Evolutionary conservation across 2,329 filamentous ascomycete genomes (phyloP).

Genomic region (Aspergillus niger): DNA sequence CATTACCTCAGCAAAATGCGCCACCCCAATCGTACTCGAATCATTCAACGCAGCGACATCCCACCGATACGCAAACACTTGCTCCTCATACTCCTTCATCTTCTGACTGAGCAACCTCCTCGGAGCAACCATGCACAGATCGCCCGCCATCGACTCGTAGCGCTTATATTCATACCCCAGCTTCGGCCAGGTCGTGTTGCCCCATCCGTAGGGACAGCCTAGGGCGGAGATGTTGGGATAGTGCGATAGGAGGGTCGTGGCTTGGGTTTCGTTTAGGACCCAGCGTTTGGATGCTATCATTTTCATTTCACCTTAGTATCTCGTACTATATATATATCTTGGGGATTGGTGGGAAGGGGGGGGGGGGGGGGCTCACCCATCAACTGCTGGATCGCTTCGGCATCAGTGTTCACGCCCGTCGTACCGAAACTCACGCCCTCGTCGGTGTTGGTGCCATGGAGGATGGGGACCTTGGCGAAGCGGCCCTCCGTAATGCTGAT

Average conservation of each 20-base stretch:
- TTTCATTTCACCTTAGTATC: not conserved
- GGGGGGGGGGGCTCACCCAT: conserved; percentile 19
- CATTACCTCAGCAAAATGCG: conserved; percentile 34
- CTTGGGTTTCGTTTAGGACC: conserved; percentile 29
- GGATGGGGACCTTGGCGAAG: conserved; percentile 64
- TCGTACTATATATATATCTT: not conserved
- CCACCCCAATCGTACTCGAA: conserved; percentile 30
- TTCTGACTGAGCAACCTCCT: conserved; percentile 31
- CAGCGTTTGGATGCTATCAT: conserved; percentile 32
- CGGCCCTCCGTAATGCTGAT: conserved; percentile 58
- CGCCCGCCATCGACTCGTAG: conserved; percentile 34
- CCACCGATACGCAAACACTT: conserved; percentile 34
- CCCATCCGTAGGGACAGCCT: conserved; percentile 50
- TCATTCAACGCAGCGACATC: conserved; percentile 32
- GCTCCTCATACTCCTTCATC: conserved; percentile 23
- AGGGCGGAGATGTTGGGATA: conserved; percentile 56
- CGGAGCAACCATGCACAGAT: conserved; percentile 32
- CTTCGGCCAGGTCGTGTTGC: conserved; percentile 32
- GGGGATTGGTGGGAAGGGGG: too few relatives aligned
- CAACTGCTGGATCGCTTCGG: conserved; percentile 49
- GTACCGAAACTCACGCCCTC: conserved; percentile 63
- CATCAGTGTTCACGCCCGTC: conserved; percentile 55
- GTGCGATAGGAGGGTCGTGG: conserved; percentile 46
- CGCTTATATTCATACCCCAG: conserved; percentile 34
- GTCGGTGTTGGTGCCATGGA: conserved; percentile 66